phyloP scores from a whole-genome alignment of 2,329 filamentous ascomycete genomes.

The Biscogniauxia mediterranea region DNA sequence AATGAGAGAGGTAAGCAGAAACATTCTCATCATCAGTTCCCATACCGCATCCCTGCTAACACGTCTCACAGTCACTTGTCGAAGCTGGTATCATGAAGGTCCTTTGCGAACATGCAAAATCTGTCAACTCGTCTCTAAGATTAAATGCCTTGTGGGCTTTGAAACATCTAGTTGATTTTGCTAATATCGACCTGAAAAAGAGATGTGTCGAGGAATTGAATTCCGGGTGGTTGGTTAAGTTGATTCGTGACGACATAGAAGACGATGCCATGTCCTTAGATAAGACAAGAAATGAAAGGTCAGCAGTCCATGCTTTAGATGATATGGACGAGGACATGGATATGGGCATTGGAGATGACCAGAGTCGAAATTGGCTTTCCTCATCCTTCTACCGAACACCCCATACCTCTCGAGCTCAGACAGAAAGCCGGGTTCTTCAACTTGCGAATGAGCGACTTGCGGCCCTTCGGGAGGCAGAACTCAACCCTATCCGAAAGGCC shows the following conservation, averaged over 20 bases:
- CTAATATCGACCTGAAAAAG: slow-evolving; percentile 70
- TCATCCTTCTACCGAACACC: slow-evolving; percentile 18
- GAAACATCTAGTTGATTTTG: slow-evolving; percentile 80
- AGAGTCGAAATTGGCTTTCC: slow-evolving; percentile 27
- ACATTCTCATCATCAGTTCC: slow-evolving; percentile 19
- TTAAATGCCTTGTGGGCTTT: slow-evolving; percentile 90
- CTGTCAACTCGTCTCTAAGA: slow-evolving; percentile 72
- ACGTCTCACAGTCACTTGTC: slow-evolving; percentile 58
- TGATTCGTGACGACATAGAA: slow-evolving; percentile 66
- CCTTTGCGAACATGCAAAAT: slow-evolving; percentile 82
- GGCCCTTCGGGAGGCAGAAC: slow-evolving; percentile 61
- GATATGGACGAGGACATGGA: slow-evolving; percentile 59
- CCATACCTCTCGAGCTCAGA: slow-evolving; percentile 9
- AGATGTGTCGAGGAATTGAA: slow-evolving; percentile 74
- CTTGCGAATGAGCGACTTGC: slow-evolving; percentile 50
- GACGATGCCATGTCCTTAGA: slow-evolving; percentile 47
- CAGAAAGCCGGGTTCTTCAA: slow-evolving; percentile 37
- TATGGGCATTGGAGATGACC: slow-evolving; percentile 49
- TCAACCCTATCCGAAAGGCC: slow-evolving; percentile 65
- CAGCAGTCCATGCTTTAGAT: slow-evolving; percentile 30
- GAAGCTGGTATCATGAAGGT: slow-evolving; percentile 72
- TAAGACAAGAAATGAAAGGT: slow-evolving; percentile 33
- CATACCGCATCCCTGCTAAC: slow-evolving; percentile 10
- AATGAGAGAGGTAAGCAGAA: slow-evolving; percentile 72
- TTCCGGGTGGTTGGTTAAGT: slow-evolving; percentile 74